Evolutionary conservation across 78 protist species (phyloP), one percentile per base, ranked within the genome.

Genomic region (Dictyostelium firmibasis): DNA sequence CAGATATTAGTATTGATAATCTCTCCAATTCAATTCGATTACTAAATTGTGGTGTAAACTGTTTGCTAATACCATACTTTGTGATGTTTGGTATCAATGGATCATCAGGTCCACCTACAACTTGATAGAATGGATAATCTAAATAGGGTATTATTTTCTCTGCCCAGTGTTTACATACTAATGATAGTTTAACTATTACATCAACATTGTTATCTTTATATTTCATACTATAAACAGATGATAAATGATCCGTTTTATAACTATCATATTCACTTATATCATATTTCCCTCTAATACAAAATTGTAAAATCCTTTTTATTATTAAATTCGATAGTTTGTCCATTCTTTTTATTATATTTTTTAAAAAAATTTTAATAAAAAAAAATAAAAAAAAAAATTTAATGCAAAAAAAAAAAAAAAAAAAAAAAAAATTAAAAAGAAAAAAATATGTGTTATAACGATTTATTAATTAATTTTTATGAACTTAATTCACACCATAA

Each of bases 141-240:
- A 70, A 70, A 70, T 10, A 70, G 13, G 91, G 91, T 47, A 85
- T 78, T 4, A 85, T 72, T 69, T 86, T 44, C 60, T 53, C 60
- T 20, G 83, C 83, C 84, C 84, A 86, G 36, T 36, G 9, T 75
- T 86, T 86, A 35, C 84, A 75, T 4, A 86, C 84, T 3, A 47
- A 33, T 33, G 84, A 47, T 25, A 86, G 29, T 31, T 33, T 72
- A 5, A 47, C 23, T 29, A 86, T 75, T 11, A 31, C 41, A 70
- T 70, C 77, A 1, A 70, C 33, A 70, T 70, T 70, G 0, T 70
- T 70, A 70, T 70, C 77, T 70, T 70, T 70, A 13, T 11, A 70
- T 14, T 70, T 70, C 77, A 70, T 70, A 27, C 36, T 27, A 70
- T 70, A 70, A 13, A 31, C n/a, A 11, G 23, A 27, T 70, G 77